These are phyloP conservation scores for Scenedesmus sp. DNA, from an alignment of 163 green algal species.

Conservation along the genomic window DNA sequence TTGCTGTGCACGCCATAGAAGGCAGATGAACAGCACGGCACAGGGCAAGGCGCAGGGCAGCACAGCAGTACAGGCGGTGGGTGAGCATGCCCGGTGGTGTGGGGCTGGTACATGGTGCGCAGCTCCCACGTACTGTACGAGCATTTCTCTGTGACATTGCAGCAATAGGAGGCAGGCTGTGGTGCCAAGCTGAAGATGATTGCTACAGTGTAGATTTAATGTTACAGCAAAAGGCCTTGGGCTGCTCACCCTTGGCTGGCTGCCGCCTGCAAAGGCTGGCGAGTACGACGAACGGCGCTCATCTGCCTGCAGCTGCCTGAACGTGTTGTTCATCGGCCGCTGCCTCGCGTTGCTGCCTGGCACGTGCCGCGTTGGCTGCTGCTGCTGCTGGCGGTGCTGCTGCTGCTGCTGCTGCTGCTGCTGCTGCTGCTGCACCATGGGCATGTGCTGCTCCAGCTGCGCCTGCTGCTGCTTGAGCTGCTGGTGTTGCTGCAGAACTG, in stretches of 20 bases:
- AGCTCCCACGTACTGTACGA: neutral
- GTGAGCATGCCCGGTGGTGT: neutral
- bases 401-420: constrained; percentile 21
- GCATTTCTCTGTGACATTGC: neutral
- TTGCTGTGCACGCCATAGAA: neutral
- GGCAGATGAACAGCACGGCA: neutral
- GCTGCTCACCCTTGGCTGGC: neutral
- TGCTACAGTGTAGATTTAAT: neutral
- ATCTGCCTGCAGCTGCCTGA: constrained; percentile 5
- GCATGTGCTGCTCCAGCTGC: neutral
- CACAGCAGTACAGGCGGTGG: neutral
- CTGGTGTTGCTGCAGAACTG: constrained; percentile 17
- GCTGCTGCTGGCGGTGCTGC: constrained; percentile 7
- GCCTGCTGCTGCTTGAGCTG: constrained; percentile 25
- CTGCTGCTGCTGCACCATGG: constrained; percentile 14
- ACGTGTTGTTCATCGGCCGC: neutral
- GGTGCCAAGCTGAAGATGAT: neutral
- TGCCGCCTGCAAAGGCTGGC: neutral
- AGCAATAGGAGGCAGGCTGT: neutral
- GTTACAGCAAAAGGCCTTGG: neutral
- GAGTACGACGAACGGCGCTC: neutral
- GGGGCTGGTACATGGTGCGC: no score
- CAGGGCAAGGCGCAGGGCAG: neutral
- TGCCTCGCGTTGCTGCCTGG: constrained; percentile 17
- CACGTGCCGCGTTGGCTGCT: neutral